phyloP scores from a whole-genome alignment of 495 filamentous ascomycete genomes.

The Penicillium salamii region DNA sequence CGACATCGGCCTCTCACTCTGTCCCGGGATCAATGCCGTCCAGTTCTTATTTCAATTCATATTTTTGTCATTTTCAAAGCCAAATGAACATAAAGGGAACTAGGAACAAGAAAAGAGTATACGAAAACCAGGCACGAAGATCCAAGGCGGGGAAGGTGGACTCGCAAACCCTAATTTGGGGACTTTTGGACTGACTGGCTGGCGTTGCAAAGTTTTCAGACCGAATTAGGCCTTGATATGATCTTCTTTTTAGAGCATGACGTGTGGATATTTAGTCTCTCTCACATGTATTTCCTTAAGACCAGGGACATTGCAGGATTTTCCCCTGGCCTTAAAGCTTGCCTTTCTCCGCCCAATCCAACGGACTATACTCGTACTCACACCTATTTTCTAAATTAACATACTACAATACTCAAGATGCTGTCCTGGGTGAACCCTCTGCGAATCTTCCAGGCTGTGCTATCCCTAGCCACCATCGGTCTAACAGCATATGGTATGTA shows the following conservation, averaged over 20 bases:
- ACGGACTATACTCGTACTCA: background rate
- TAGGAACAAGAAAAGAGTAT: too few species aligned
- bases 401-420: conserved; percentile 10
- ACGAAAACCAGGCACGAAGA: background rate
- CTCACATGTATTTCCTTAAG: background rate
- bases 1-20: conserved; percentile 1
- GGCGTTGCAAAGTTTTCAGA: background rate
- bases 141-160: conserved; percentile 6
- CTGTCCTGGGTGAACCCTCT: conserved; percentile 41
- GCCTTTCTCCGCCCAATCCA: too few species aligned
- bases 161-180: conserved; percentile 10
- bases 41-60: too few species aligned
- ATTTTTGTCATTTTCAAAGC: too few species aligned
- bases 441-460: conserved; percentile 56
- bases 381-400: background rate
- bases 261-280: conserved; percentile 6
- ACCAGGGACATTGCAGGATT: too few species aligned
- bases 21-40: too few species aligned
- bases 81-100: too few species aligned
- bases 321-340: too few species aligned
- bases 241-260: background rate
- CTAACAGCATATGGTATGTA: conserved; percentile 62
- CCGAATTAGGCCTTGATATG: background rate
- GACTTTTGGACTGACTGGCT: background rate
- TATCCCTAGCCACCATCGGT: conserved; percentile 63